A percentile compares a stretch with the other conserved stretches of the same genome.
These are phyloP conservation scores for Metschnikowia santaceciliae DNA, from an alignment of 805 yeast species.

Conservation along the genomic window DNA sequence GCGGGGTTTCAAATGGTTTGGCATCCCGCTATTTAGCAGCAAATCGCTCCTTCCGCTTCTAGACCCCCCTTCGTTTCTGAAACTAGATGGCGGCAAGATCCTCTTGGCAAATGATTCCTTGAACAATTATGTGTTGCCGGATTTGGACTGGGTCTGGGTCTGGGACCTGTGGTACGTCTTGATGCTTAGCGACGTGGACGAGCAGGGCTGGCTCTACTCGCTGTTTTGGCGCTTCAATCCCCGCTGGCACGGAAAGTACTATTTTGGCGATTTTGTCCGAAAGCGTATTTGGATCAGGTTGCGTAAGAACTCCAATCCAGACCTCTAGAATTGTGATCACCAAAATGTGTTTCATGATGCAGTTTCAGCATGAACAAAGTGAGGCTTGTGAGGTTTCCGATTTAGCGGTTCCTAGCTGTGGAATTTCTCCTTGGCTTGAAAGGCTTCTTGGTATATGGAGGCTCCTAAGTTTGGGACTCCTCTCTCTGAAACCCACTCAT, in stretches of 20 bases:
- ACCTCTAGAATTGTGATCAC: not conserved
- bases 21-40: slow-evolving; percentile 46
- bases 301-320: slow-evolving; percentile 17
- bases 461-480: no score
- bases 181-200: slow-evolving; percentile 70
- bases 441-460: no score
- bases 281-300: slow-evolving; percentile 60
- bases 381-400: no score
- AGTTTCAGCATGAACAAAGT: not conserved
- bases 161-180: slow-evolving; percentile 73
- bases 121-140: slow-evolving; percentile 48
- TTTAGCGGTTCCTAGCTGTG: no score
- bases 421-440: no score
- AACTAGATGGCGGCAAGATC: slow-evolving; percentile 38
- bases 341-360: not conserved
- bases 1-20: slow-evolving; percentile 50
- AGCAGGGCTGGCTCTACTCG: slow-evolving; percentile 80
- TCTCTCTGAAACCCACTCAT: no score
- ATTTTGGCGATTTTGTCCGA: slow-evolving; percentile 59
- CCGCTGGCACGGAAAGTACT: slow-evolving; percentile 64
- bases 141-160: slow-evolving; percentile 59
- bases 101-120: slow-evolving; percentile 22
- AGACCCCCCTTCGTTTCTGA: slow-evolving; percentile 50
- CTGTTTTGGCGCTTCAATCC: slow-evolving; percentile 26
- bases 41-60: slow-evolving; percentile 44